phyloP scores from a whole-genome alignment of 2,329 filamentous ascomycete species.

The Trichoderma oligosporum region DNA sequence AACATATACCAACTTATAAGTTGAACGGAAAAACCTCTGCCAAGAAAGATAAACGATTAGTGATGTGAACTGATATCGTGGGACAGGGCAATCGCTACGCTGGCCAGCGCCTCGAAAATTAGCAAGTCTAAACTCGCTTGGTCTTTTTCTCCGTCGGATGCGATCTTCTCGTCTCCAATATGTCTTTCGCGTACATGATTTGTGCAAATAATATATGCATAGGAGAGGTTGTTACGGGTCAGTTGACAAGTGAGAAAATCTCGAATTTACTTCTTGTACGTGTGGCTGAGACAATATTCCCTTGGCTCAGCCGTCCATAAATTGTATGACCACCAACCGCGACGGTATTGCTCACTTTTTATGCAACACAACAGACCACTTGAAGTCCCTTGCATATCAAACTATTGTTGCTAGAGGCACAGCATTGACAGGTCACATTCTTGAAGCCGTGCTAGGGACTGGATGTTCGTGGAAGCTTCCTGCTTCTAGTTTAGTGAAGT shows the following conservation, averaged over 20 bases:
- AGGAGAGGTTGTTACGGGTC: neutral
- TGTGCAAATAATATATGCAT: neutral
- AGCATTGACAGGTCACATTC: no score
- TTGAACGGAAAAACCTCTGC: neutral
- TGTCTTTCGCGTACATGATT: neutral
- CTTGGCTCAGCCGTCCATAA: slow-evolving; percentile 4
- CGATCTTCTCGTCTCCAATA: neutral
- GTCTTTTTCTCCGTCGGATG: neutral
- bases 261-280: neutral
- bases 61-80: neutral
- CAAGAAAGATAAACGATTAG: neutral
- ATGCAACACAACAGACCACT: neutral
- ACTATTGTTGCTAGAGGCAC: neutral
- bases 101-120: neutral
- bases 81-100: neutral
- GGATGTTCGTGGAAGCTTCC: no score
- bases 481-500: no score
- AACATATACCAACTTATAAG: neutral
- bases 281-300: slow-evolving; percentile 14
- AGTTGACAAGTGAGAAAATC: neutral
- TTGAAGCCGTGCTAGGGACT: neutral
- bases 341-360: neutral
- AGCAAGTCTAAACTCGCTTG: neutral
- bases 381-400: neutral
- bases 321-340: neutral